Percentiles rank a stretch among this genome's conserved stretches.
Evolutionary conservation across 2,329 filamentous ascomycete species (phyloP).

Genomic region (Torrubiellomyces zombiae): DNA sequence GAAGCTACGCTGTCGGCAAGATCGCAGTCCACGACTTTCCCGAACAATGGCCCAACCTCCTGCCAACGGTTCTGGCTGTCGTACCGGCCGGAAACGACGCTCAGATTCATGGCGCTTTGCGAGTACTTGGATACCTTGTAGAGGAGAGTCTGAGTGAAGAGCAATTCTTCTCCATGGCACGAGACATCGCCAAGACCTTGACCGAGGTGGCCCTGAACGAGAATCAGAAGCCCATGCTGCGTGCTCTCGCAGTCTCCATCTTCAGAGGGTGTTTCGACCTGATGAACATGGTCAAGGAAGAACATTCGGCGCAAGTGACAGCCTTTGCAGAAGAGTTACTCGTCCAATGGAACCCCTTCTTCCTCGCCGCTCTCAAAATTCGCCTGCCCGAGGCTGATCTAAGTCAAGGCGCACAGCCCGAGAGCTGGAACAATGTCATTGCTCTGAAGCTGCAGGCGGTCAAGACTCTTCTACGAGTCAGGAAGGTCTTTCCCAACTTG

Average conservation of each 20-base stretch:
- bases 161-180: slow-evolving; percentile 83
- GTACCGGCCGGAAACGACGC: slow-evolving; percentile 60
- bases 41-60: slow-evolving; percentile 80
- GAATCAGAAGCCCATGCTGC: slow-evolving; percentile 54
- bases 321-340: slow-evolving; percentile 78
- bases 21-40: slow-evolving; percentile 89
- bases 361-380: slow-evolving; percentile 61
- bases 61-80: slow-evolving; percentile 62
- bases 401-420: slow-evolving; percentile 32
- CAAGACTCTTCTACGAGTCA: slow-evolving; percentile 82
- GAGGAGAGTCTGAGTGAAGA: slow-evolving; percentile 88
- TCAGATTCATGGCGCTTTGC: slow-evolving; percentile 77
- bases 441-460: slow-evolving; percentile 87
- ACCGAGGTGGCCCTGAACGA: slow-evolving; percentile 69
- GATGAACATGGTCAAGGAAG: slow-evolving; percentile 90
- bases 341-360: slow-evolving; percentile 75
- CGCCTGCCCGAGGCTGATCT: slow-evolving; percentile 48
- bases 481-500: slow-evolving; percentile 64
- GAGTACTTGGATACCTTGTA: slow-evolving; percentile 75
- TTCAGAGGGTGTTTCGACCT: slow-evolving; percentile 89
- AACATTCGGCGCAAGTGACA: slow-evolving; percentile 74
- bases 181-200: slow-evolving; percentile 68
- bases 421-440: slow-evolving; percentile 64
- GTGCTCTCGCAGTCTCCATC: slow-evolving; percentile 75
- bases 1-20: slow-evolving; percentile 65